Evolutionary conservation across 2,329 filamentous ascomycete genomes (phyloP).

Genomic region (Boeremia lycopersici): DNA sequence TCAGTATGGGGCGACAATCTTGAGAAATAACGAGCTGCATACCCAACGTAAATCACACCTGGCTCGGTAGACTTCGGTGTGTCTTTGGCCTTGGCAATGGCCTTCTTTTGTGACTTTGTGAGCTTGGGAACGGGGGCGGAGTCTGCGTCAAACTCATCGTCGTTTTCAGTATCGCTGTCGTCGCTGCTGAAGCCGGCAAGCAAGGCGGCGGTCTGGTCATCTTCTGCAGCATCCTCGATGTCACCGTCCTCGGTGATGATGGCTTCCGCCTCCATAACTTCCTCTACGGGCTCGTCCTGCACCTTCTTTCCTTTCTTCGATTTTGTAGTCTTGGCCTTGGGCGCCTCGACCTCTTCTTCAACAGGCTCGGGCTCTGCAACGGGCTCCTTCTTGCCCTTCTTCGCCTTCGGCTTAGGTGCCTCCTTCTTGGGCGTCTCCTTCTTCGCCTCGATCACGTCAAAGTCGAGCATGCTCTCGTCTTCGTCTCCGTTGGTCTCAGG

Average conservation of each 20-base stretch:
- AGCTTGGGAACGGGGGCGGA: conserved; percentile 42
- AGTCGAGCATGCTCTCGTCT: conserved; percentile 19
- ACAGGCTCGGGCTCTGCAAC: conserved; percentile 20
- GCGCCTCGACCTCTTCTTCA: conserved; percentile 18
- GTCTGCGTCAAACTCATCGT: conserved; percentile 45
- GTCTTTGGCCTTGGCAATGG: conserved; percentile 58
- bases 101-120: conserved; percentile 41
- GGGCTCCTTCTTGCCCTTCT: conserved; percentile 29
- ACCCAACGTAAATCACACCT: conserved; percentile 86
- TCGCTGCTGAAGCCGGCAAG: conserved; percentile 59
- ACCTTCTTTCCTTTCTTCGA: conserved; percentile 29
- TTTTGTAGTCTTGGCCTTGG: conserved; percentile 30
- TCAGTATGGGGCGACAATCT: conserved; percentile 1
- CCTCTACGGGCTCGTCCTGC: conserved; percentile 28
- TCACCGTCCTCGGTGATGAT: conserved; percentile 18
- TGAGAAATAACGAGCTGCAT: conserved; percentile 26
- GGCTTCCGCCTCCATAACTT: conserved; percentile 24
- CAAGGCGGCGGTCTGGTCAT: conserved; percentile 58
- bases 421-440: conserved; percentile 26
- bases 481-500: conserved; percentile 19
- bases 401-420: conserved; percentile 28
- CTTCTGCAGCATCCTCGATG: conserved; percentile 36
- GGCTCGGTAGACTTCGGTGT: conserved; percentile 62
- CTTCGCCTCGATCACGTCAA: conserved; percentile 17
- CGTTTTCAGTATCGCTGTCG: conserved; percentile 46